Conservation (phyloP, 768 basidiomycete species). For the Scleroderma citrinum region DNA sequence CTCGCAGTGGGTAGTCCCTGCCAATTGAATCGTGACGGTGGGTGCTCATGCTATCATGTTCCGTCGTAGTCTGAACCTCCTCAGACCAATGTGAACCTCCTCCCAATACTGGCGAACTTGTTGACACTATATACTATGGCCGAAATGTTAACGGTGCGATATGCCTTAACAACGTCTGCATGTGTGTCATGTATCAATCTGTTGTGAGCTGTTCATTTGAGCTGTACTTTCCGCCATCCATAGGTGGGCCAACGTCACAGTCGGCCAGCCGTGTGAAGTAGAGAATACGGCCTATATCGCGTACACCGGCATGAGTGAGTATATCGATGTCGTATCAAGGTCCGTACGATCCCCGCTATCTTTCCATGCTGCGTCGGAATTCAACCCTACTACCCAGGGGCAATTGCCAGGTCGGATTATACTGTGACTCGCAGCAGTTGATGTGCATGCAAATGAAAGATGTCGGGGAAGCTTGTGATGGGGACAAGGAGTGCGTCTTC, state of each 20-base stretch:
- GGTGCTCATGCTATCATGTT: conserved; percentile 10
- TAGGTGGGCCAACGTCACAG: conserved; percentile 77
- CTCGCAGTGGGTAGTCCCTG: conserved; percentile 61
- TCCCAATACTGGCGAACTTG: conserved; percentile 55
- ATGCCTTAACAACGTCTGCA: conserved; percentile 79
- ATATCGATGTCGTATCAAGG: conserved; percentile 79
- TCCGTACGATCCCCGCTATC: conserved; percentile 24
- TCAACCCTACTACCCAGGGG: conserved; percentile 39
- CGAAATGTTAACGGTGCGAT: conserved; percentile 78
- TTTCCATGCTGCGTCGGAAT: neutral
- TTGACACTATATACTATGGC: conserved; percentile 59
- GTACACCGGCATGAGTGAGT: conserved; percentile 53
- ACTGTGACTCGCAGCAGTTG: conserved; percentile 61
- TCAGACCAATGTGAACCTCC: conserved; percentile 75
- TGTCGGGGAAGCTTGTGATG: conserved; percentile 53
- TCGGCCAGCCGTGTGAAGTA: conserved; percentile 54
- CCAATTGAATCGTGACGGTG: conserved; percentile 86
- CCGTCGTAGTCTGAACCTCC: neutral
- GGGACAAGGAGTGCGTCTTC: conserved; percentile 48
- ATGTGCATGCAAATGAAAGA: conserved; percentile 56
- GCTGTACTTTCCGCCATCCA: neutral
- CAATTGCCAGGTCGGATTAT: conserved; percentile 68
- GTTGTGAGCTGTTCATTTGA: neutral
- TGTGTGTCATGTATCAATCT: conserved; percentile 41
- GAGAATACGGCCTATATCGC: conserved; percentile 80